A percentile compares a stretch with the other conserved stretches of the same genome.
Evolutionary conservation across 2,329 filamentous ascomycete species (phyloP).

Genomic region (Clarireedia sp.): DNA sequence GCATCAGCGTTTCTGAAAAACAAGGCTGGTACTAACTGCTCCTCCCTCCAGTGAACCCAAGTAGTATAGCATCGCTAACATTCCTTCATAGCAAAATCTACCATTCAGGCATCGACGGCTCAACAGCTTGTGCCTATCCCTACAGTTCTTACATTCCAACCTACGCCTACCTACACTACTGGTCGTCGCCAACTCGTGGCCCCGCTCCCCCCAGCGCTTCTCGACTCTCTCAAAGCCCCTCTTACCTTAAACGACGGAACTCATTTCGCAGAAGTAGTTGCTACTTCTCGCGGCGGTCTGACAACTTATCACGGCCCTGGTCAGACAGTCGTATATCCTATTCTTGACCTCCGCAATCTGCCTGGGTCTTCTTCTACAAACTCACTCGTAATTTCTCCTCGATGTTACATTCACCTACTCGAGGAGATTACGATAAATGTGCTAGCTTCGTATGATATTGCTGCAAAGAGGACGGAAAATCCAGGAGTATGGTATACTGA

Average conservation of each 20-base stretch:
- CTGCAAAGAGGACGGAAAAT: slow-evolving; percentile 58
- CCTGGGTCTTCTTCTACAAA: too few relatives aligned
- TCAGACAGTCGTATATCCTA: slow-evolving; percentile 85
- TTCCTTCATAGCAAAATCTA: not conserved
- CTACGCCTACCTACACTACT: slow-evolving; percentile 78
- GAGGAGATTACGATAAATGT: slow-evolving; percentile 68
- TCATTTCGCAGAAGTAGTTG: slow-evolving; percentile 26
- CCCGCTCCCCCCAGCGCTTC: slow-evolving; percentile 40
- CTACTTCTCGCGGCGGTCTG: slow-evolving; percentile 65
- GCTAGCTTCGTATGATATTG: slow-evolving; percentile 52
- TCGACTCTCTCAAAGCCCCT: slow-evolving; percentile 31
- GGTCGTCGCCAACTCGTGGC: slow-evolving; percentile 65
- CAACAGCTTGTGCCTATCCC: slow-evolving; percentile 44
- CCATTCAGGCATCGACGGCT: not conserved
- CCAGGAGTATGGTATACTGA: slow-evolving; percentile 31
- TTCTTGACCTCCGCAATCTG: slow-evolving; percentile 62
- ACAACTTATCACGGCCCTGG: slow-evolving; percentile 95
- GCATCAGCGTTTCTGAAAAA: slow-evolving; percentile 50
- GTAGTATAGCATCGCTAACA: not conserved
- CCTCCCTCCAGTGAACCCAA: slow-evolving; percentile 42
- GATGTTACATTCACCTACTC: slow-evolving; percentile 69
- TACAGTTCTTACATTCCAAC: slow-evolving; percentile 73
- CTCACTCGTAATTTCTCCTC: slow-evolving; percentile 45
- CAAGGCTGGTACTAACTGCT: slow-evolving; percentile 35
- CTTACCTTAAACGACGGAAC: too few relatives aligned